Percentiles rank a stretch among this genome's conserved stretches.
phyloP scores from a whole-genome alignment of 1,284 basidiomycete genomes.

The Hemileia vastatrix region DNA sequence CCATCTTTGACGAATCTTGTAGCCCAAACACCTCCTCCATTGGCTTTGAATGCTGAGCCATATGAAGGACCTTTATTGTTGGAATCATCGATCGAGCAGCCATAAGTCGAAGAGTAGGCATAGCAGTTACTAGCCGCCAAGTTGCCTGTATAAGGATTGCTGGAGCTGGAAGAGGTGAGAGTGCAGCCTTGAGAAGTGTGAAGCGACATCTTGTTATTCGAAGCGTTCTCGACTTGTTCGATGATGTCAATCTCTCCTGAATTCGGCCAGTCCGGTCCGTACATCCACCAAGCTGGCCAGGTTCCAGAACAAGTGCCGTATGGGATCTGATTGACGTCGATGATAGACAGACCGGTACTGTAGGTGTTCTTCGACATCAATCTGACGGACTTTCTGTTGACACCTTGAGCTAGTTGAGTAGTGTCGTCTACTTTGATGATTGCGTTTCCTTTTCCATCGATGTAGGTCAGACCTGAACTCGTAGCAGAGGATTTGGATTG shows the following conservation, averaged over 20 bases:
- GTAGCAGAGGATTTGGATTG: background rate
- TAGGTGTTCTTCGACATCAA: background rate
- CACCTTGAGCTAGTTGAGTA: background rate
- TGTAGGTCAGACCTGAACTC: background rate
- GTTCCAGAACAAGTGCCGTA: background rate
- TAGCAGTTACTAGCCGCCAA: background rate
- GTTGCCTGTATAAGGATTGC: background rate
- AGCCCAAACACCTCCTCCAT: slow-evolving; percentile 63
- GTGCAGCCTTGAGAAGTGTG: slow-evolving; percentile 28
- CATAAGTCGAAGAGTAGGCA: slow-evolving; percentile 54
- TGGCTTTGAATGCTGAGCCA: slow-evolving; percentile 61
- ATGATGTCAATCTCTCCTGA: slow-evolving; percentile 34
- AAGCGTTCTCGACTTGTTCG: slow-evolving; percentile 30
- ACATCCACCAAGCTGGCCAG: slow-evolving; percentile 33
- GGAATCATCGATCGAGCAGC: slow-evolving; percentile 57
- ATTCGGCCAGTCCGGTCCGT: slow-evolving; percentile 29
- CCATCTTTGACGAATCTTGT: slow-evolving; percentile 66
- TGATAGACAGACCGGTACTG: background rate
- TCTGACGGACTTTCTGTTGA: background rate
- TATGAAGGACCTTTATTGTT: slow-evolving; percentile 54
- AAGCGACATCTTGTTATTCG: slow-evolving; percentile 28
- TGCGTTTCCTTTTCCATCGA: background rate
- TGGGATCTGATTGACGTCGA: background rate
- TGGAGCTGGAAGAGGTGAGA: slow-evolving; percentile 14
- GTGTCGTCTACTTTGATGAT: background rate